Conservation (phyloP, 306 rosid genomes). For the Abrus pulchellus region DNA sequence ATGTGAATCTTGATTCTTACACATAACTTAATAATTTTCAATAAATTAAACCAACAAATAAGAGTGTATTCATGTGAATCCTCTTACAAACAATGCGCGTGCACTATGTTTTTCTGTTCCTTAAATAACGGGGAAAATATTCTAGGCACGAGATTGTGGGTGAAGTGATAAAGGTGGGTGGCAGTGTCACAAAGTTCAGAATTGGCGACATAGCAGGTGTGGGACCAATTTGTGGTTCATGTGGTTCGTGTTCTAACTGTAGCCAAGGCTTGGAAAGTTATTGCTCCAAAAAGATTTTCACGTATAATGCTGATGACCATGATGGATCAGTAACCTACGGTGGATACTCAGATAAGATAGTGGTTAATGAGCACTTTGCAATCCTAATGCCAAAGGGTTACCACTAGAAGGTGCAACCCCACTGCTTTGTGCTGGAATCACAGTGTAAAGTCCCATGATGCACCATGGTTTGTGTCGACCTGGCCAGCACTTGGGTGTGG, state of each 20-base stretch:
- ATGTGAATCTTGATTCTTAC: too few relatives aligned
- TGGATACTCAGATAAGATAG: slow-evolving; percentile 52
- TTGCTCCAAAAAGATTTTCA: slow-evolving; percentile 49
- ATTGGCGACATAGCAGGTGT: slow-evolving; percentile 63
- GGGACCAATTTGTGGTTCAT: slow-evolving; percentile 45
- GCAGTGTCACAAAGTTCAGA: slow-evolving; percentile 45
- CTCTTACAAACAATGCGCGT: too few relatives aligned
- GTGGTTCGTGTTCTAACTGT: slow-evolving; percentile 55
- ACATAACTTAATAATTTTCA: too few relatives aligned
- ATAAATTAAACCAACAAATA: too few relatives aligned
- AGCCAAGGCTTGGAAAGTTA: slow-evolving; percentile 38
- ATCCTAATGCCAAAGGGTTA: slow-evolving; percentile 39
- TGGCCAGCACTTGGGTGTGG: slow-evolving; percentile 54
- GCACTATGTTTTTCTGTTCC: too few relatives aligned
- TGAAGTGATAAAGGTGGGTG: slow-evolving; percentile 53
- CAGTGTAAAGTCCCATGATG: slow-evolving; percentile 62
- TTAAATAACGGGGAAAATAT: background rate
- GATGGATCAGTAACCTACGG: slow-evolving; percentile 58
- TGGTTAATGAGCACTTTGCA: slow-evolving; percentile 47
- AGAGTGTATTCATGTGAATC: too few relatives aligned
- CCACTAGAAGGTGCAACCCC: slow-evolving; percentile 57
- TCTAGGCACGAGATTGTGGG: slow-evolving; percentile 65
- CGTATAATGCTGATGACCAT: slow-evolving; percentile 36
- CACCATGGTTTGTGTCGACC: slow-evolving; percentile 46
- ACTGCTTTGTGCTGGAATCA: slow-evolving; percentile 59